Percentiles rank a stretch among this genome's conserved stretches.
Conservation (phyloP, 179 eudicot genomes). For the Beta lomatogona region DNA sequence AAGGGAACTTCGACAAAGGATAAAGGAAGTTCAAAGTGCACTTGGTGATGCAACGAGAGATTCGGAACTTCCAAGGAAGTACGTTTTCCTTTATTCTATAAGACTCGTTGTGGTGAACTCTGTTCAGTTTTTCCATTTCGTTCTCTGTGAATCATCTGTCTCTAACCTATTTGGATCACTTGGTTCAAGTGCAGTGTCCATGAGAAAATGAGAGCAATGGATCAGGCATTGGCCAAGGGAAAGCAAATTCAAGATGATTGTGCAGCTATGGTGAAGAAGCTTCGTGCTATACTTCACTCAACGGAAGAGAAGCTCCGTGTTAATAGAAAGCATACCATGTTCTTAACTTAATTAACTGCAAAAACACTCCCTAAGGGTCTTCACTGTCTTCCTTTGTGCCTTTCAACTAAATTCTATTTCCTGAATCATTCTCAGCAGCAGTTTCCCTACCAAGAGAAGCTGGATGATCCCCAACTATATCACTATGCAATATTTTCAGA, state of each 20-base stretch:
- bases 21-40: conserved; percentile 78
- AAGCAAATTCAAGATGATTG: conserved; percentile 95
- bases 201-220: conserved; percentile 70
- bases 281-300: conserved; percentile 93
- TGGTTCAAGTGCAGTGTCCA: conserved; percentile 46
- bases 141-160: background rate
- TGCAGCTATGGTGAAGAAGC: conserved; percentile 79
- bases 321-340: conserved; percentile 80
- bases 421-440: conserved; percentile 63
- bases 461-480: conserved; percentile 67
- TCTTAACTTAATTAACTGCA: conserved; percentile 87
- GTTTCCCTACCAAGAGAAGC: conserved; percentile 63
- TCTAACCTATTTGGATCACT: background rate
- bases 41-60: conserved; percentile 85
- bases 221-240: conserved; percentile 75
- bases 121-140: background rate
- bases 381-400: conserved; percentile 94
- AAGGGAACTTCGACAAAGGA: conserved; percentile 81
- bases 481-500: conserved; percentile 95
- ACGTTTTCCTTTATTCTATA: conserved; percentile 22
- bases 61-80: conserved; percentile 76
- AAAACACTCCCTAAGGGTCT: conserved; percentile 97
- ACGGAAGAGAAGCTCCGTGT: conserved; percentile 92
- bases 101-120: background rate
- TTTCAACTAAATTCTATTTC: conserved; percentile 73